Base-by-base conservation (phyloP, 352 stramenopile genomes). In the Blastocystis hominis region DNA sequence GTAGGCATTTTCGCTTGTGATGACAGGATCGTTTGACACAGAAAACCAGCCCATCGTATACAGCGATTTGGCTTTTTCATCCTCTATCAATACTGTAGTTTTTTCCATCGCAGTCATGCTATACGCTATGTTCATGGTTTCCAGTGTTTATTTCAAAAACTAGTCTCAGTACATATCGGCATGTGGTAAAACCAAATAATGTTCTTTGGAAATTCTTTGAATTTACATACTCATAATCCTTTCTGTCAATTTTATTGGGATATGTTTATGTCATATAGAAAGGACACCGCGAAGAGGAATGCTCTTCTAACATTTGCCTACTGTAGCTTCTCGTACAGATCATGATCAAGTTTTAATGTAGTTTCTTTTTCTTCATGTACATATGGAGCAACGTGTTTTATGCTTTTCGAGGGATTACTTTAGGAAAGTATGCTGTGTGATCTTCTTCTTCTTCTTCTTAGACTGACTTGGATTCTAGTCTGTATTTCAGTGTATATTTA, bases 301-400 rank as follows among this genome's bases (percentile, higher is more conserved):
- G 55, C 68, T n/a, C 53, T 84, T 24, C 4, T 66, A 38, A 47
- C 72, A 13, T 84, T 84, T 34, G 20, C 68, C 7, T 84, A 66
- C 36, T 42, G 42, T n/a, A 68, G 72, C 44, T 38, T 64, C 17
- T 69, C 72, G 72, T 84, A 84, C 72, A 54, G 13, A 46, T 68
- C n/a, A n/a, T 36, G 44, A 13, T n/a, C 50, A 30, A 1, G 4
- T 15, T 44, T 66, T 9, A 84, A 15, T 42, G 7, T 68, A 84
- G 72, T 54, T 84, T 84, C 53, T 84, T 84, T 30, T 84, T 84
- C 50, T 84, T 84, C 56, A 84, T 84, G 72, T 84, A 66, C 46
- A 84, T 64, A 15, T 84, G 72, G 72, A 84, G 72, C 56, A 53
- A 34, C 17, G 66, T 84, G 17, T 84, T 84, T 53, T 30, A 64